A percentile compares a stretch with the other conserved stretches of the same genome.
phyloP scores from a whole-genome alignment of 495 filamentous ascomycete species.

The Thermothielavioides terrestris region DNA sequence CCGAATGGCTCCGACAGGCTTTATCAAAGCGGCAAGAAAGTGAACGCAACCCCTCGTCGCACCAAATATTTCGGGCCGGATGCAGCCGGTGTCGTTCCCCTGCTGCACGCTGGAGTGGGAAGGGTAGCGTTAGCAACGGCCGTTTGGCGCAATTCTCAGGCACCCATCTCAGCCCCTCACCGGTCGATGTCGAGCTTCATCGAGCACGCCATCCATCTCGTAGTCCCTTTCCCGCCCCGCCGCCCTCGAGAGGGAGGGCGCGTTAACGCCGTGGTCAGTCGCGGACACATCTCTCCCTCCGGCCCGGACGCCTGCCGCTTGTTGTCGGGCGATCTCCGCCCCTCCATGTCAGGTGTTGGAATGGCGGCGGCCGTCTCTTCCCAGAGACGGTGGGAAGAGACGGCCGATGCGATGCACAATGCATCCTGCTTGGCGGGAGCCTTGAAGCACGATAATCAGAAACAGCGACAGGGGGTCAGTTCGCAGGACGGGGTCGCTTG shows the following conservation, averaged over 20 bases:
- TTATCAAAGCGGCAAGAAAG: neutral
- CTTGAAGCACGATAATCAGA: neutral
- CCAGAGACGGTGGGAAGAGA: too few relatives aligned
- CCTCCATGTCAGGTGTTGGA: neutral
- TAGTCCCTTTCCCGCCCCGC: too few relatives aligned
- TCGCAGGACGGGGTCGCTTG: too few relatives aligned
- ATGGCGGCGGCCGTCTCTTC: neutral
- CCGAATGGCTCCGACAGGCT: neutral
- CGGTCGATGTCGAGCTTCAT: slow-evolving; percentile 19
- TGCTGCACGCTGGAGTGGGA: neutral
- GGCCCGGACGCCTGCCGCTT: slow-evolving; percentile 1
- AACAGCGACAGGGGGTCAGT: too few relatives aligned
- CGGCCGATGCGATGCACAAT: too few relatives aligned
- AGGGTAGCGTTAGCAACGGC: neutral
- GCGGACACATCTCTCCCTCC: neutral
- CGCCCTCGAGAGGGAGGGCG: too few relatives aligned
- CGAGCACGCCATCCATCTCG: slow-evolving; percentile 19
- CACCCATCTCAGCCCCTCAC: slow-evolving; percentile 16
- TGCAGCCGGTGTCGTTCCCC: slow-evolving; percentile 4
- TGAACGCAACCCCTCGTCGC: neutral
- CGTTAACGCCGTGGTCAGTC: too few relatives aligned
- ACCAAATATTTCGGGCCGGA: slow-evolving; percentile 3
- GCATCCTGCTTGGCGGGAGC: neutral
- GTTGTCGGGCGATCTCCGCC: neutral
- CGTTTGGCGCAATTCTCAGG: neutral